Evolutionary conservation across 2,329 filamentous ascomycete species (phyloP).

Genomic region (Pseudopithomyces chartarum): DNA sequence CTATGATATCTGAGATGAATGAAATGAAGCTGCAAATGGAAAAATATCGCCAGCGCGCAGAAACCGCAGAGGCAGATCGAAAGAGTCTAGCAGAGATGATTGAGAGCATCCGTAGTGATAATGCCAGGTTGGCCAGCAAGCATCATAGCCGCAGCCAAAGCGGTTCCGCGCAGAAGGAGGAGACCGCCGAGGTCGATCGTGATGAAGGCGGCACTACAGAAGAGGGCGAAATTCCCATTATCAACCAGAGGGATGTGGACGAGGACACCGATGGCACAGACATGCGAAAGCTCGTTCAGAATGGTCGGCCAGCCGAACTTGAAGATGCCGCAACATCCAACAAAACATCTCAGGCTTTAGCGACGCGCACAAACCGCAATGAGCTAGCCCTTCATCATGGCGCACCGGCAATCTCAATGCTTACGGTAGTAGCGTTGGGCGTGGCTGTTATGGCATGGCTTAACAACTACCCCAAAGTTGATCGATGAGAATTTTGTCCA

Average conservation of each 20-base stretch:
- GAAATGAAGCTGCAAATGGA: conserved; percentile 82
- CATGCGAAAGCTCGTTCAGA: conserved; percentile 28
- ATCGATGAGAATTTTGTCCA: conserved; percentile 45
- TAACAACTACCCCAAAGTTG: conserved; percentile 51
- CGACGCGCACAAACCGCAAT: conserved; percentile 32
- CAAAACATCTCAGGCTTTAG: conserved; percentile 31
- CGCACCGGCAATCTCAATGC: conserved; percentile 45
- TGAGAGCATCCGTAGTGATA: conserved; percentile 74
- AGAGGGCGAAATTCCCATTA: conserved; percentile 44
- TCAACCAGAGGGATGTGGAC: conserved; percentile 38
- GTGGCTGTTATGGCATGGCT: conserved; percentile 49
- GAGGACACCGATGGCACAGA: conserved; percentile 28
- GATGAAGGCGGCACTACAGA: conserved; percentile 29
- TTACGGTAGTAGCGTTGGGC: conserved; percentile 47
- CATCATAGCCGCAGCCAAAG: conserved; percentile 32
- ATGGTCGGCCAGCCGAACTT: conserved; percentile 34
- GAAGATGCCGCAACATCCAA: conserved; percentile 18
- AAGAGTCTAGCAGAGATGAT: conserved; percentile 88
- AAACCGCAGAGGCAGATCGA: conserved; percentile 79
- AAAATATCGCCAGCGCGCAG: conserved; percentile 74
- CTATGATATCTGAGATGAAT: conserved; percentile 78
- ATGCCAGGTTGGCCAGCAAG: conserved; percentile 50
- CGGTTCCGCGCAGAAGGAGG: conserved; percentile 15
- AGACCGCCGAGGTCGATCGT: conserved; percentile 18
- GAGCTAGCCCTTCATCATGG: conserved; percentile 40